phyloP scores from a whole-genome alignment of 1,284 basidiomycete genomes.

The Boletellus deceptivus region DNA sequence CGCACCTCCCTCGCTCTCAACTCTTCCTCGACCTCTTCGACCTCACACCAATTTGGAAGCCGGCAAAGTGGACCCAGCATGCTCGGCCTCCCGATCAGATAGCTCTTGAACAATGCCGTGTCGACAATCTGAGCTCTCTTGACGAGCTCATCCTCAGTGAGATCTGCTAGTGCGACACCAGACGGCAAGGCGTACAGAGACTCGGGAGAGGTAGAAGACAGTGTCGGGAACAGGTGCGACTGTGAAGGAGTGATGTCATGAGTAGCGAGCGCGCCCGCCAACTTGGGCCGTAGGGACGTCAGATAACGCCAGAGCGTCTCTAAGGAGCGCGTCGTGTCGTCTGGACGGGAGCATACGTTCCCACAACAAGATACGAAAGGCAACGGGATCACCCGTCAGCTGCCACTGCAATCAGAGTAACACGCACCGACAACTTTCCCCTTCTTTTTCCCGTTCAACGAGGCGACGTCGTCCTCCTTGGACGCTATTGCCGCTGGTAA shows the following conservation, averaged over 20 bases:
- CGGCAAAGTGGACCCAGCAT: conserved; percentile 88
- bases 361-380: neutral
- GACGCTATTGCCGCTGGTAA: conserved; percentile 35
- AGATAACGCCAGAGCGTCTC: conserved; percentile 74
- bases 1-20: conserved; percentile 77
- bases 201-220: conserved; percentile 67
- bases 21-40: conserved; percentile 90
- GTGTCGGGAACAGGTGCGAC: conserved; percentile 58
- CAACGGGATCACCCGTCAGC: conserved; percentile 1
- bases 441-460: conserved; percentile 44
- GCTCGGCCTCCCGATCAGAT: conserved; percentile 80
- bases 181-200: conserved; percentile 72
- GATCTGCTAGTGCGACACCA: conserved; percentile 62
- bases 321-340: conserved; percentile 60
- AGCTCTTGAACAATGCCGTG: conserved; percentile 94
- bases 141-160: conserved; percentile 79
- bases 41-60: conserved; percentile 96
- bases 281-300: conserved; percentile 82
- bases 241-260: conserved; percentile 71
- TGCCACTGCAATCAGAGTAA: neutral
- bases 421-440: conserved; percentile 35
- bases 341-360: conserved; percentile 32
- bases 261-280: conserved; percentile 69
- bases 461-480: conserved; percentile 63
- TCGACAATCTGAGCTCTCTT: conserved; percentile 92